A percentile compares a stretch with the other conserved stretches of the same genome.
phyloP scores from a whole-genome alignment of 495 filamentous ascomycete species.

The Daldinia caldariorum region DNA sequence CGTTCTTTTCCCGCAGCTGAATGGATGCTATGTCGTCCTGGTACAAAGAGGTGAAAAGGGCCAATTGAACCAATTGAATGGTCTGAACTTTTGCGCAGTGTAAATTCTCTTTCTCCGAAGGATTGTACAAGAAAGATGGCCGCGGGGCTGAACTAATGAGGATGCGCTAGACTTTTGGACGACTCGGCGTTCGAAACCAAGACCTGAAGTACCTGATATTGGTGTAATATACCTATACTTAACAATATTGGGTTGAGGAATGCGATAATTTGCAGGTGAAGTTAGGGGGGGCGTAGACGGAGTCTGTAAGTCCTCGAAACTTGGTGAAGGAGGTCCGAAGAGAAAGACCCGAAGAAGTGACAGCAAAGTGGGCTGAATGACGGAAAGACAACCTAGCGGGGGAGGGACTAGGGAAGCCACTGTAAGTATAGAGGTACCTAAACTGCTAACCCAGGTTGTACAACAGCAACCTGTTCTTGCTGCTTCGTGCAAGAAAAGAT shows the following conservation, averaged over 20 bases:
- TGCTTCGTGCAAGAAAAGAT: slow-evolving; percentile 10
- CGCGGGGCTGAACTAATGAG: slow-evolving; percentile 5
- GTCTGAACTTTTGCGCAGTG: slow-evolving; percentile 23
- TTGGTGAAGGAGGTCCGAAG: slow-evolving; percentile 21
- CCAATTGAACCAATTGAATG: slow-evolving; percentile 37
- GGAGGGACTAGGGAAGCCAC: slow-evolving; percentile 20
- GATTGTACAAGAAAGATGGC: slow-evolving; percentile 26
- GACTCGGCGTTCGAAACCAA: slow-evolving; percentile 21
- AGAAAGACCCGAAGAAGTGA: slow-evolving; percentile 20
- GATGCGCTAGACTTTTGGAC: slow-evolving; percentile 28
- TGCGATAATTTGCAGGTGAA: slow-evolving; percentile 23
- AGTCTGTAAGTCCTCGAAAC: slow-evolving; percentile 21
- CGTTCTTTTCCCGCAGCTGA: slow-evolving; percentile 22
- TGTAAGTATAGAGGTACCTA: slow-evolving; percentile 28
- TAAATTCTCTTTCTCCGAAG: slow-evolving; percentile 31
- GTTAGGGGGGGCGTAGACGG: slow-evolving; percentile 6
- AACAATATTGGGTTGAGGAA: slow-evolving; percentile 18
- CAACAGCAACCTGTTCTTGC: slow-evolving; percentile 3
- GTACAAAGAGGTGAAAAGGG: slow-evolving; percentile 31
- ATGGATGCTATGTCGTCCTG: slow-evolving; percentile 18
- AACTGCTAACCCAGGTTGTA: slow-evolving; percentile 9
- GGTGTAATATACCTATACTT: slow-evolving; percentile 5
- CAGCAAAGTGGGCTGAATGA: slow-evolving; percentile 37
- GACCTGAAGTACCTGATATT: background rate
- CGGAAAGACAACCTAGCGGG: slow-evolving; percentile 37